Evolutionary conservation across 352 stramenopile genomes (phyloP).

Genomic region (Aphanomyces astaci): DNA sequence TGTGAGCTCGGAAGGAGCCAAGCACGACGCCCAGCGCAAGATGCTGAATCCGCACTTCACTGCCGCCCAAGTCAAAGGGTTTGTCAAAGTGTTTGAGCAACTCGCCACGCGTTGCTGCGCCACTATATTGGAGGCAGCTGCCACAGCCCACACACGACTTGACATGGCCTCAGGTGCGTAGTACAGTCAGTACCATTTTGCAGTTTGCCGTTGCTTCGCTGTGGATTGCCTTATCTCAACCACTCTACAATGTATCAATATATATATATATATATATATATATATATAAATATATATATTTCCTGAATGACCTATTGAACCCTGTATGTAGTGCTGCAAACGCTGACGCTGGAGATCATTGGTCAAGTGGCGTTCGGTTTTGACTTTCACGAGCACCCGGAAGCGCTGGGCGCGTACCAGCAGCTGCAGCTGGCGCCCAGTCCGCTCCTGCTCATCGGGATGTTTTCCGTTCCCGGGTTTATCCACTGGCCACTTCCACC

Average conservation of each 20-base stretch:
- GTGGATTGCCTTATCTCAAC: too few relatives aligned
- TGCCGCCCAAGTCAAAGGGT: background rate
- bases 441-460: background rate
- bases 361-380: background rate
- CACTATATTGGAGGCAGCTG: background rate
- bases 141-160: background rate
- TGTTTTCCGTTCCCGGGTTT: slow-evolving; percentile 2
- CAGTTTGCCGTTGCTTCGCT: too few relatives aligned
- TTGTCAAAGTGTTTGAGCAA: slow-evolving; percentile 3
- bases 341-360: slow-evolving; percentile 1
- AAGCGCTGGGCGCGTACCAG: background rate
- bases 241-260: too few relatives aligned
- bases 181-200: background rate
- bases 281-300: too few relatives aligned
- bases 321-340: background rate
- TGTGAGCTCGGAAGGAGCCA: background rate
- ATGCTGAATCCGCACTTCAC: slow-evolving; percentile 15
- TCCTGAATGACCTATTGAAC: too few relatives aligned
- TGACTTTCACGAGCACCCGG: background rate
- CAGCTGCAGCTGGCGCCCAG: background rate
- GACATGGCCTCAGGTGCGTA: background rate
- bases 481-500: background rate
- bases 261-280: too few relatives aligned
- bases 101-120: background rate
- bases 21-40: slow-evolving; percentile 4